Base-by-base conservation (phyloP, 306 rosid species). In the Coriaria nepalensis region DNA sequence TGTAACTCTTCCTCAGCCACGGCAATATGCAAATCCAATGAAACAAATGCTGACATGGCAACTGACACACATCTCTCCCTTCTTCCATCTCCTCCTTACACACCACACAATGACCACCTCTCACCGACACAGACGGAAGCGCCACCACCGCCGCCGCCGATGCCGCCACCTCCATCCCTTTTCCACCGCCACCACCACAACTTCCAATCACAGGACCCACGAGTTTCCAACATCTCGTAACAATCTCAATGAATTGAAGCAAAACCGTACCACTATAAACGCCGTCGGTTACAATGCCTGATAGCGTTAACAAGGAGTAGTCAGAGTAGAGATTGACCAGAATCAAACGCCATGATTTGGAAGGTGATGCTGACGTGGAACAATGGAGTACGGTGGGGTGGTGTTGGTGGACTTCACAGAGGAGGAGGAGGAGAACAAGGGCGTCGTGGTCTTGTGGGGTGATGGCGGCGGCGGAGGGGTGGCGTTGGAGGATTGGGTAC, bases 1-100 rank as follows among this genome's bases (percentile, higher is more conserved):
- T 88, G 90, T 81, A 81, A 57, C 59, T 81, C 71, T 70, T 77
- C 47, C 71, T 72, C 9, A 88, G 56, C 97, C 97, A 88, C 0
- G 83, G 83, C 51, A 88, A 59, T 33, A 88, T 63, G 43, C 97
- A 88, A 57, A 59, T 68, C 97, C 97, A 76, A 49, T 84, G 97
- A 67, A 84, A 88, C 79, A 64, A 59, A 34, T 88, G 97, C 66
- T 59, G 70, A 44, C 97, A 88, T 38, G 97, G 95, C 70, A 88
- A 47, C 45, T 77, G 72, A 33, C 97, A 88, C 44, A 78, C 84
- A 10, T 84, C 93, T 56, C 83, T 81, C 49, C 83, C 81, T 13
- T 50, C 65, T 15, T 50, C 4, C 93, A 88, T 88, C 74, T 76
- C 93, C 59, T 83, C 95, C 49, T 69, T 76, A 40, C 97, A 88